phyloP scores from a whole-genome alignment of 2,329 filamentous ascomycete genomes.

The Colletotrichum karsti region DNA sequence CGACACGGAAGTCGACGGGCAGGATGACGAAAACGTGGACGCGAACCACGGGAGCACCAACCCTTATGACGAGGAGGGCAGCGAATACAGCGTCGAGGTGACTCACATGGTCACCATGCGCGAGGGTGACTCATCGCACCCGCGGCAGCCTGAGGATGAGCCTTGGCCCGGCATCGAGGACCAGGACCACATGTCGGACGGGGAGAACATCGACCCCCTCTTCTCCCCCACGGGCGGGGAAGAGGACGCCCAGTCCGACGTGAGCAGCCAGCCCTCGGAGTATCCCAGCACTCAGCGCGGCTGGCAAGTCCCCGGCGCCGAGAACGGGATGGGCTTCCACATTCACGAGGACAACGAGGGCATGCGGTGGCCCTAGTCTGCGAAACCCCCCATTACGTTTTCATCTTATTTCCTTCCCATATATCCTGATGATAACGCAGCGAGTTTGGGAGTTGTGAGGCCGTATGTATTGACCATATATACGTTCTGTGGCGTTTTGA shows the following conservation, averaged over 20 bases:
- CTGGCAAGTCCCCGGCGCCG: slow-evolving; percentile 42
- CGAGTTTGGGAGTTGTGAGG: slow-evolving; percentile 20
- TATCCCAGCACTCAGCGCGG: slow-evolving; percentile 61
- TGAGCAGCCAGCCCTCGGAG: slow-evolving; percentile 63
- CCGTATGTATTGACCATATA: slow-evolving; percentile 13
- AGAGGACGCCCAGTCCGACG: slow-evolving; percentile 42
- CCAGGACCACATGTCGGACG: slow-evolving; percentile 52
- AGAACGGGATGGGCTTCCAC: slow-evolving; percentile 38
- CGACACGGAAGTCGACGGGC: slow-evolving; percentile 36
- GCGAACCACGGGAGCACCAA: slow-evolving; percentile 37
- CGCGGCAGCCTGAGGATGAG: slow-evolving; percentile 59
- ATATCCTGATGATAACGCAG: slow-evolving; percentile 25
- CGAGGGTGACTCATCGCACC: slow-evolving; percentile 34
- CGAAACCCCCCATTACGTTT: not conserved
- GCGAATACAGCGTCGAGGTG: slow-evolving; percentile 36
- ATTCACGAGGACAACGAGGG: slow-evolving; percentile 49
- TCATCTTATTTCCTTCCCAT: not conserved
- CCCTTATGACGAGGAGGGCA: slow-evolving; percentile 39
- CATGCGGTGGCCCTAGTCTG: slow-evolving; percentile 18
- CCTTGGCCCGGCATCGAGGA: slow-evolving; percentile 67
- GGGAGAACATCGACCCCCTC: slow-evolving; percentile 60
- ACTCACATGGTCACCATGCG: slow-evolving; percentile 30
- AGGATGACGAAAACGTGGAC: slow-evolving; percentile 40
- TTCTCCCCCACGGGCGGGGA: slow-evolving; percentile 29
- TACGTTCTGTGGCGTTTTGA: not conserved